Percentiles rank a stretch among this genome's conserved stretches.
phyloP scores from a whole-genome alignment of 768 basidiomycete genomes.

The Fibroporia radiculosa region DNA sequence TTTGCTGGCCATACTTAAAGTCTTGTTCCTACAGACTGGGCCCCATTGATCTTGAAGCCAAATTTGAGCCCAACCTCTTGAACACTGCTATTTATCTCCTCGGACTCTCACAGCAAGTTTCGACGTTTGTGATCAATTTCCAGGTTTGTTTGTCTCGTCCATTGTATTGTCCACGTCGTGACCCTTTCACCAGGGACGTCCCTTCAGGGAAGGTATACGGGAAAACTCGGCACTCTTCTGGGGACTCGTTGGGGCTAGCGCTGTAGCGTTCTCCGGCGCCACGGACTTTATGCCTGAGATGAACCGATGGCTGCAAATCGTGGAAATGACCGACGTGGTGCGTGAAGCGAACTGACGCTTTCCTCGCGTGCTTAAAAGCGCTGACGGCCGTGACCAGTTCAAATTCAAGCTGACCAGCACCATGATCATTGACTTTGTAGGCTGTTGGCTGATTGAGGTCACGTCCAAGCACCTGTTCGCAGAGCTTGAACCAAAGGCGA shows the following conservation, averaged over 20 bases:
- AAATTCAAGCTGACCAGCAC: slow-evolving; percentile 64
- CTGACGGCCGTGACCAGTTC: slow-evolving; percentile 47
- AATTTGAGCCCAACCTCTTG: slow-evolving; percentile 89
- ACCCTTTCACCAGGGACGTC: slow-evolving; percentile 57
- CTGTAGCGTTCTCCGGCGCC: slow-evolving; percentile 89
- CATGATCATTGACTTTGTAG: slow-evolving; percentile 86
- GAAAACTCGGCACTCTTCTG: slow-evolving; percentile 93
- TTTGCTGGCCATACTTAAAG: background rate
- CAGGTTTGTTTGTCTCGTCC: slow-evolving; percentile 37
- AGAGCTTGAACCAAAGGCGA: slow-evolving; percentile 73
- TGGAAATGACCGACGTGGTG: slow-evolving; percentile 76
- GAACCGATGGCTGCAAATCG: slow-evolving; percentile 94
- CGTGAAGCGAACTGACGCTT: slow-evolving; percentile 24
- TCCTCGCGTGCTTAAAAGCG: slow-evolving; percentile 5
- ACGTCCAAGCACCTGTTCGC: slow-evolving; percentile 84
- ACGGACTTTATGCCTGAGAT: slow-evolving; percentile 94
- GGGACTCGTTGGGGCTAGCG: slow-evolving; percentile 82
- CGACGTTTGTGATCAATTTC: slow-evolving; percentile 98
- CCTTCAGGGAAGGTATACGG: slow-evolving; percentile 95
- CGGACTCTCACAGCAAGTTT: slow-evolving; percentile 94
- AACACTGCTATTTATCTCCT: slow-evolving; percentile 97
- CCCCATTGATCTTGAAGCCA: slow-evolving; percentile 86
- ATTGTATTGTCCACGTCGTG: background rate
- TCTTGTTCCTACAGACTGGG: slow-evolving; percentile 43
- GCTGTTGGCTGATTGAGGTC: slow-evolving; percentile 80